phyloP scores from a whole-genome alignment of 805 yeast genomes.

The Kurtzmaniella cleridarum region DNA sequence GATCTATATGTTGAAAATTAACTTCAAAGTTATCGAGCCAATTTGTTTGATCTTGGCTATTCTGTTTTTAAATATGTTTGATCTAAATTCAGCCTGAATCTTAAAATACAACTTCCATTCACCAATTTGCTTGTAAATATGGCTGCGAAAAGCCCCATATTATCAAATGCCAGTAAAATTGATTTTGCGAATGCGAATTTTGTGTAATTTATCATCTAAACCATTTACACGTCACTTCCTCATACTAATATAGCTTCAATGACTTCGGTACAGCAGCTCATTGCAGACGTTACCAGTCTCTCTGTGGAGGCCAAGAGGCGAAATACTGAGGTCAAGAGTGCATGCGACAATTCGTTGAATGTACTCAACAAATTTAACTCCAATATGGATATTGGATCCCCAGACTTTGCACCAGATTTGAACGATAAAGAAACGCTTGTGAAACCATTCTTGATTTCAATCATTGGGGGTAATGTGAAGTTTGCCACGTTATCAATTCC shows the following conservation, averaged over 20 bases:
- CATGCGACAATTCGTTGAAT: conserved; percentile 19
- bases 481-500: conserved; percentile 68
- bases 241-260: conserved; percentile 5
- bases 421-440: conserved; percentile 10
- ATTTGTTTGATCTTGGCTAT: no score
- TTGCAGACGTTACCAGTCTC: conserved; percentile 54
- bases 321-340: conserved; percentile 61
- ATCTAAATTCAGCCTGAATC: no score
- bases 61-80: no score
- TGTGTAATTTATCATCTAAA: neutral
- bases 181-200: neutral
- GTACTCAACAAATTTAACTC: conserved; percentile 8
- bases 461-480: conserved; percentile 71
- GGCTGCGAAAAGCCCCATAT: neutral
- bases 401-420: conserved; percentile 4
- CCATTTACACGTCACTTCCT: neutral
- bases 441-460: conserved; percentile 66
- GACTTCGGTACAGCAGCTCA: conserved; percentile 41
- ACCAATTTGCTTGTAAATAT: neutral
- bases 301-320: conserved; percentile 68
- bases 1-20: no score
- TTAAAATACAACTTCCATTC: neutral
- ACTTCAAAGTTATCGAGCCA: no score
- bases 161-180: neutral
- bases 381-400: conserved; percentile 15